Percentiles rank a stretch among this genome's conserved stretches.
phyloP scores from a whole-genome alignment of 2,329 filamentous ascomycete genomes.

The Sporothrix pallida region DNA sequence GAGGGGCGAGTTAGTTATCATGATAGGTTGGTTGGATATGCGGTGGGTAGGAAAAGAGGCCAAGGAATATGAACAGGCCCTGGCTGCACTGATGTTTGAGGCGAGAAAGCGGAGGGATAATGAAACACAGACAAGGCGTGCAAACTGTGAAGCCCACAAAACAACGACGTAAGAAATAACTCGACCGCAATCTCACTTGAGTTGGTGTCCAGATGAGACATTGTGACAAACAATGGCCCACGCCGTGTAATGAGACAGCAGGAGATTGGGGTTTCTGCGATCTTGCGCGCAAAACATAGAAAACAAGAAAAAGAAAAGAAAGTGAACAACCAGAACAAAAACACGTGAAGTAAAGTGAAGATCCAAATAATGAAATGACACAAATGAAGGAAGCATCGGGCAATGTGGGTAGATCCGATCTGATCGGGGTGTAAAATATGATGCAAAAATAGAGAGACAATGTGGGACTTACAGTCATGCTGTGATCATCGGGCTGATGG shows the following conservation, averaged over 20 bases:
- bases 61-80: neutral
- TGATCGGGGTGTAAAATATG: neutral
- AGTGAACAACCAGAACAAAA: neutral
- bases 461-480: slow-evolving; percentile 53
- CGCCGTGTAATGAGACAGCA: slow-evolving; percentile 30
- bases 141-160: neutral
- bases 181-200: neutral
- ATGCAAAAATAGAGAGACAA: too few relatives aligned
- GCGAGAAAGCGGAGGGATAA: neutral
- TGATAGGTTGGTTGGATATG: neutral
- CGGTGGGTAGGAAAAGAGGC: neutral
- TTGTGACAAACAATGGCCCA: neutral
- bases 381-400: neutral
- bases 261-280: slow-evolving; percentile 27
- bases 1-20: slow-evolving; percentile 17
- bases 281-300: neutral
- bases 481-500: slow-evolving; percentile 47
- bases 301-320: neutral
- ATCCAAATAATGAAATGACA: neutral
- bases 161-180: neutral
- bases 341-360: neutral
- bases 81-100: neutral
- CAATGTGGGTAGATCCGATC: slow-evolving; percentile 16
- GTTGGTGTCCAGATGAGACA: slow-evolving; percentile 13
- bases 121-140: slow-evolving; percentile 10